phyloP scores from a whole-genome alignment of 2,329 filamentous ascomycete genomes.

The Botrytis galanthina region DNA sequence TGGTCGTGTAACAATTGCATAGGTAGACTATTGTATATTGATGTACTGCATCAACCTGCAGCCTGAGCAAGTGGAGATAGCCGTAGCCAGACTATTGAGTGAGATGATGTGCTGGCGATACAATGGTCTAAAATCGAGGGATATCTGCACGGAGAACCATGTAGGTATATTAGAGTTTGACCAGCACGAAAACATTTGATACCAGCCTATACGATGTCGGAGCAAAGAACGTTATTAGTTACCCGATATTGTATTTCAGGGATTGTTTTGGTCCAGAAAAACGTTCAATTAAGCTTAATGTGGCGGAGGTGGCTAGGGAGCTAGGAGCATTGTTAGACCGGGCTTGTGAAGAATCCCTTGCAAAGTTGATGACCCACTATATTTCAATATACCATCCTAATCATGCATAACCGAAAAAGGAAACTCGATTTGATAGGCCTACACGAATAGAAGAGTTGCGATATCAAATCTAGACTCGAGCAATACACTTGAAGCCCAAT shows the following conservation, averaged over 20 bases:
- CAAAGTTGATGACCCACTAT: not conserved
- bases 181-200: not conserved
- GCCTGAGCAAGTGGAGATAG: not conserved
- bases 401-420: conserved; percentile 1
- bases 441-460: not conserved
- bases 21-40: conserved; percentile 14
- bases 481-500: not conserved
- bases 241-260: not conserved
- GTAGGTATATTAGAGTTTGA: not conserved
- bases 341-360: not conserved
- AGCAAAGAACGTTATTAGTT: not conserved
- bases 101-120: conserved; percentile 14
- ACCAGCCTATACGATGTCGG: not conserved
- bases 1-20: not conserved
- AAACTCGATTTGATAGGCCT: not conserved
- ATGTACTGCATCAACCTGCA: conserved; percentile 3
- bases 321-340: not conserved
- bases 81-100: not conserved
- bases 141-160: not conserved
- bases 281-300: conserved; percentile 18
- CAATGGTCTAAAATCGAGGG: not conserved
- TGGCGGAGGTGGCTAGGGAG: conserved; percentile 2
- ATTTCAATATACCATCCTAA: not conserved
- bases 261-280: not conserved
- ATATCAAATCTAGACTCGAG: not conserved